Base-by-base conservation (phyloP, 2,329 filamentous ascomycete species). In the Epichloe gansuensis region DNA sequence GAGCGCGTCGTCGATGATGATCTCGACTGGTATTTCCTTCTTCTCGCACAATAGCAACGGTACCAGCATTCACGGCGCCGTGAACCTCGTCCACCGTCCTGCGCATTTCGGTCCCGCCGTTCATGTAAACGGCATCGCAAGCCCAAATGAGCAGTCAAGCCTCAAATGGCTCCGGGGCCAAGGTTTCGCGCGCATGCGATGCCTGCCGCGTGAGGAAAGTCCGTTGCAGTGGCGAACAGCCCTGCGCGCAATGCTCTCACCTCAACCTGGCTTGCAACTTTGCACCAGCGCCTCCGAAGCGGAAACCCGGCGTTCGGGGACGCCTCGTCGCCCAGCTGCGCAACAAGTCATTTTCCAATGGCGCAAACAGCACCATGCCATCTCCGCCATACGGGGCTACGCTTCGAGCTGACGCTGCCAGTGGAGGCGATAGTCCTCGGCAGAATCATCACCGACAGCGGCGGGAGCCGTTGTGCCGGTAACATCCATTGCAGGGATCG, bases 171-270 rank as follows among this genome's bases (percentile, higher is more conserved):
- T 43, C 44, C 17, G 54, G 42, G 13, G 51, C 47, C 48, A 60
- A 59, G 52, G 48, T 59, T 23, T 56, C 61, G 42, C 62, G 61
- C 45, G 68, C 68, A 52, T 70, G 68, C 57, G 66, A 70, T 54
- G 65, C 66, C 46, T 70, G 68, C 55, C 65, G 68, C 39, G 58
- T 69, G 50, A 65, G 68, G 49, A 70, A 70, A 55, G 68, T 70
- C 38, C 64, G 63, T 50, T 70, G 68, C 57, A 69, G 64, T 46
- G 65, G 64, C 52, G 53, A 55, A 21, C 56, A 57, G 43, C 68
- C 68, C 1, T 70, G 68, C 50, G 63, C 64, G 0, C 67, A 69
- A 48, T 70, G 68, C 54, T 60, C 61, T 4, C 66, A 69, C 41
- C 62, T 69, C 39, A 62, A 62, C 15, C 59, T 70, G 7, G 52